Evolutionary conservation across 164 flowering plant genomes (phyloP), one percentile per base, ranked within the genome.

Genomic region (Euptelea pleiosperma): DNA sequence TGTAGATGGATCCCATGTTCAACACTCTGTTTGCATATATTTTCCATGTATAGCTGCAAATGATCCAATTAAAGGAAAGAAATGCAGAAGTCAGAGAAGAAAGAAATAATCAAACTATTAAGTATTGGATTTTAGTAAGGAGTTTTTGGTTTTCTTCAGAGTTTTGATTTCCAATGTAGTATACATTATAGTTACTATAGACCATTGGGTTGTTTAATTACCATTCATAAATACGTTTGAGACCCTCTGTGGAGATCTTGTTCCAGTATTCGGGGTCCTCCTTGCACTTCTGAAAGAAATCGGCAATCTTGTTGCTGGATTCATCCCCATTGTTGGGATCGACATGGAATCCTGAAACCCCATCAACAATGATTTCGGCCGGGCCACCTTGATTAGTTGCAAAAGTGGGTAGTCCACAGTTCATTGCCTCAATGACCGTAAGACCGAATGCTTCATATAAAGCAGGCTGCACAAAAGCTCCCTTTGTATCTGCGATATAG

Each of bases 321-420:
- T 84, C 82, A 49, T 86, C 91, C 12, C 94, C 97, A 56, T 89
- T 74, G 73, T 72, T 76, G 31, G 98, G 98, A 61, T 92, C 87
- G 51, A 92, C 69, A 47, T 81, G 98, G 68, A 84, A 80, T 8
- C 97, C 98, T 8, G 98, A 89, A 29, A 84, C 77, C 9, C 93
- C 93, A 71, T 92, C 94, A 10, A 87, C 79, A 9, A 92, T 86
- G 8, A 92, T 89, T 55, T 92, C 98, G 10, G 98, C 98, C 0
- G 97, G 96, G 14, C 97, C 98, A 30, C 97, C 98, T 78, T 92
- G 89, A 43, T 84, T 83, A 7, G 98, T 92, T 0, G 98, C 98
- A 63, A 92, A 84, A 3, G 97, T 89, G 2, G 96, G 91, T 45
- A 92, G 65, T 12, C 97, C 97, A 68, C 93, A 87, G 72, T 83